Base-by-base conservation (phyloP, 306 rosid genomes). In the Aeschynomene evenia region DNA sequence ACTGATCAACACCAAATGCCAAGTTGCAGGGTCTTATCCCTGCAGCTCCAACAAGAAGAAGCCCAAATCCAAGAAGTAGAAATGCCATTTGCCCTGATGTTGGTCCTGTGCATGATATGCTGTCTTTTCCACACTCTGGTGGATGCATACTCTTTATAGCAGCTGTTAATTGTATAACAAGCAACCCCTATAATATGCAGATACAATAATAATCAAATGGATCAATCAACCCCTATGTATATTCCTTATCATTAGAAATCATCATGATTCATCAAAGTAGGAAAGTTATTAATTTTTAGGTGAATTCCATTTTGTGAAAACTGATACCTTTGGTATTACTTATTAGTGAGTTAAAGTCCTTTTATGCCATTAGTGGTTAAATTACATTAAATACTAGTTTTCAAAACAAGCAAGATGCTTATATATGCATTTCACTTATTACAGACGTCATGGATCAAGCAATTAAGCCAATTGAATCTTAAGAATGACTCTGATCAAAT, bases 1-100 rank as follows among this genome's bases (percentile, higher is more conserved):
- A 93, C 71, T 93, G 98, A 77, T 93, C 98, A 2, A 85, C 97
- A 39, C 98, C 98, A 64, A 90, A 93, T 14, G 96, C 97, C 53
- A 93, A 73, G 83, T 90, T 93, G 77, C 98, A 93, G 0, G 98
- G 98, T 42, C 98, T 28, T 40, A 93, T 77, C 34, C 96, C 96
- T 9, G 87, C 96, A 23, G 97, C 96, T 79, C 97, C 98, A 1
- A 88, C 52, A 4, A 86, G 20, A 4, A 93, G 79, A 16, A 84
- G 46, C 10, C 78, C 89, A 18, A 90, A 88, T 53, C 96, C 90
- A 15, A 72, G 4, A 6, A 90, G 9, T 12, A 93, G 76, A 68
- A 90, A 90, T 19, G 83, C 54, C 85, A 83, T 72, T 74, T 90
- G 98, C 31, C 91, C 93, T 2, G 77, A 8, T 7, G 79, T 85